Percentiles rank a stretch among this genome's conserved stretches.
These are phyloP conservation scores for Leptomonas seymouri DNA, from an alignment of 208 protist species.

Conservation along the genomic window DNA sequence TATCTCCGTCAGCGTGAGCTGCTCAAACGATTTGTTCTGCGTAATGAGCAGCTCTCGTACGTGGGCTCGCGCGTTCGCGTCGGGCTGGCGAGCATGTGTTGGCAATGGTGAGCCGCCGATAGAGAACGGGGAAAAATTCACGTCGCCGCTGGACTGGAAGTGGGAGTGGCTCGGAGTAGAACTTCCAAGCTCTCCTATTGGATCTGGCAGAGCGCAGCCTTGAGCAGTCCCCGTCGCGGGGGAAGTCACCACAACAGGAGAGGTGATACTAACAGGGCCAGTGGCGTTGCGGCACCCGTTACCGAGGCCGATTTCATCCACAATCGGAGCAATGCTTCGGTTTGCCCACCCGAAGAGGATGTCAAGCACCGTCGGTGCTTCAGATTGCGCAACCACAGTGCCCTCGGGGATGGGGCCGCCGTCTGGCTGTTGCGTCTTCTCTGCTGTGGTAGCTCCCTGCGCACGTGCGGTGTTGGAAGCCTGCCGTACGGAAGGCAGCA, in stretches of 20 bases:
- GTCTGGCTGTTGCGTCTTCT: background rate
- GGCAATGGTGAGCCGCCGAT: background rate
- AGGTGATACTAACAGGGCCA: background rate
- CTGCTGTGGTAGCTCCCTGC: background rate
- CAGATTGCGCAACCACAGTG: conserved; percentile 1
- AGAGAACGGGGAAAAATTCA: background rate
- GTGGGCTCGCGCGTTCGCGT: conserved; percentile 11
- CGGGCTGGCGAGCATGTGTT: background rate
- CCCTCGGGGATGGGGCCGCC: background rate
- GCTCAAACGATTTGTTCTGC: conserved; percentile 63
- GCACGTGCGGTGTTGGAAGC: conserved; percentile 21
- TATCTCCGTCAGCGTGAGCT: conserved; percentile 63
- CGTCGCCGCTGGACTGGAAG: background rate
- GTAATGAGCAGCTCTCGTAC: conserved; percentile 32
- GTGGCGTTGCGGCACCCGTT: background rate
- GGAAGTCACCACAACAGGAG: background rate
- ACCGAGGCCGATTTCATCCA: conserved; percentile 8
- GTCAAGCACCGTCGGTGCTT: conserved; percentile 32
- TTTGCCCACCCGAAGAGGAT: conserved; percentile 42
- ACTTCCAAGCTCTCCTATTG: background rate
- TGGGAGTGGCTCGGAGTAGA: background rate
- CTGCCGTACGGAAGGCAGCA: conserved; percentile 57
- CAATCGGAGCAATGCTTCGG: conserved; percentile 14
- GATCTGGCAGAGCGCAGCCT: no score
- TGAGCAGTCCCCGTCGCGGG: background rate